Evolutionary conservation across 768 basidiomycete genomes (phyloP).

Genomic region (Mycena olivaceomarginata): DNA sequence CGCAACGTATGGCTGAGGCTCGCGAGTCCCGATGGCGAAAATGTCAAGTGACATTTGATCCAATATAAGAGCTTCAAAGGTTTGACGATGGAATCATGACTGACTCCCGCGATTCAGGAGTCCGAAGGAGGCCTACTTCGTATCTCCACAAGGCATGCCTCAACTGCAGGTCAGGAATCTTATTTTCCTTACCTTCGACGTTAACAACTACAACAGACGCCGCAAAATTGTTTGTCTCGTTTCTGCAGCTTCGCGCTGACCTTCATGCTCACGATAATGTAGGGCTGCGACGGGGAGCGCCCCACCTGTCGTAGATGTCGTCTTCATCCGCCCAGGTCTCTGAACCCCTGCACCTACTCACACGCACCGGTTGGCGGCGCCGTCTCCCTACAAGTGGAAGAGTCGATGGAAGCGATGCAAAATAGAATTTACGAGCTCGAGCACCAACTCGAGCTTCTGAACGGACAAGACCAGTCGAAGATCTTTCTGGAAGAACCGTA

Average conservation of each 20-base stretch:
- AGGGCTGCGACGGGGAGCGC: slow-evolving; percentile 33
- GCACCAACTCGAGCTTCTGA: neutral
- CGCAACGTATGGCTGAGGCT: no score
- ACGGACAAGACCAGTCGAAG: neutral
- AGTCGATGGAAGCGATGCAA: neutral
- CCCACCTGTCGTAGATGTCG: slow-evolving; percentile 27
- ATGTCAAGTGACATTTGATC: no score
- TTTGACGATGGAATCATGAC: no score
- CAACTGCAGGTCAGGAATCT: no score
- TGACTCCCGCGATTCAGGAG: no score
- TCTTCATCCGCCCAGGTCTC: slow-evolving; percentile 18
- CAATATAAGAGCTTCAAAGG: no score
- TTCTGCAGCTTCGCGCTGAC: neutral
- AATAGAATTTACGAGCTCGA: neutral
- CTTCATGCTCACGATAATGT: neutral
- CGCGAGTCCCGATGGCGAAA: no score
- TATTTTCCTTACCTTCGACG: no score
- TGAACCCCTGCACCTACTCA: slow-evolving; percentile 14
- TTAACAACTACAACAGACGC: neutral
- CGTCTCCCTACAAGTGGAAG: neutral
- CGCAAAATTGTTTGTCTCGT: slow-evolving; percentile 6
- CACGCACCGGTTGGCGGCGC: neutral
- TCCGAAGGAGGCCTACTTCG: no score
- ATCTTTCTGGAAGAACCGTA: slow-evolving; percentile 18
- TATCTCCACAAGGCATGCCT: no score